Base-by-base conservation (phyloP, 495 filamentous ascomycete species). In the Monascus purpureus region DNA sequence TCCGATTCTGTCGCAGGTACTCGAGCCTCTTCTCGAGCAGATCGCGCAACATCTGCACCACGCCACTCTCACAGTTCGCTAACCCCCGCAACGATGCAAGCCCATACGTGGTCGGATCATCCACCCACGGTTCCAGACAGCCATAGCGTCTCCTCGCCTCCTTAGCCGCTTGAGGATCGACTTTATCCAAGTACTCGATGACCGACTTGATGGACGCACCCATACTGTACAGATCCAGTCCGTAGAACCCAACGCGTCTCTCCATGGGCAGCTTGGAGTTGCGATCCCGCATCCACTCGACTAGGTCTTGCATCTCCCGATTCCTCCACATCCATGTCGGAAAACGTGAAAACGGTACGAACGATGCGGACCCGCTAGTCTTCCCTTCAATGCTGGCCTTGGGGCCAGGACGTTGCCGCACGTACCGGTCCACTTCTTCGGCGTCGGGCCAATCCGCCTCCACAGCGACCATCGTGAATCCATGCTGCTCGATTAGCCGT, bases 241-340 rank as follows among this genome's bases (percentile, higher is more conserved):
- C 70, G 31, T 68, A 72, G 33, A 74, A 65, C 0, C 66, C 68
- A 1, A 50, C 59, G 2, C 55, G 50, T 6, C 53, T 43, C n/a
- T 56, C 45, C 2, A 37, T 20, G 7, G 58, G 45, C 1, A 47
- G 37, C 0, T 36, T 38, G 1, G 45, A 33, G 36, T 75, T 73
- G 35, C 51, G 55, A 12, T 54, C 33, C 4, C 66, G 51, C 46
- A 73, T 49, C 71, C 70, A 75, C 39, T 73, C 68, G n/a, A 68
- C 59, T 12, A 75, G 62, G 0, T 57, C 46, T 14, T 70, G 67
- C 42, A 69, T 65, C 38, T 74, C 69, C 15, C 42, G 39, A 33
- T 73, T 74, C 8, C 68, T 57, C 71, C 71, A 75, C 70, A 74
- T 74, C 70, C 70, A 75, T 3, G 65, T 70, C 14, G 71, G 70